These are phyloP conservation scores for Cyberlindnera euphorbiiphila DNA, from an alignment of 805 yeast species.

Conservation along the genomic window DNA sequence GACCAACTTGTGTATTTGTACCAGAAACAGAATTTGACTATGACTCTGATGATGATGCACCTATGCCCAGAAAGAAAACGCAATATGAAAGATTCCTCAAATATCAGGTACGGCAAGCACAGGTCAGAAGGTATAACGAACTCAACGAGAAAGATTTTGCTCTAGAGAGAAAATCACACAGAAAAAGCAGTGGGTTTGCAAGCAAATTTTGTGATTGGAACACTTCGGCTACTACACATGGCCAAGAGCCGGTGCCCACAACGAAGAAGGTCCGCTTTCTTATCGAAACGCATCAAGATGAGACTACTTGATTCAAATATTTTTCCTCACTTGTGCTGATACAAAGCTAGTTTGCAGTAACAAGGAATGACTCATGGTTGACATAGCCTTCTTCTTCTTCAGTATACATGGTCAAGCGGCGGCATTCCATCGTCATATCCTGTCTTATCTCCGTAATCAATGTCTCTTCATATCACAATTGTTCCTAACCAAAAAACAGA, in stretches of 20 bases:
- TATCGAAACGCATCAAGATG: not conserved
- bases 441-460: too few species aligned
- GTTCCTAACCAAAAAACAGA: too few species aligned
- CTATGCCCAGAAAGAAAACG: constrained; percentile 21
- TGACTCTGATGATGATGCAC: constrained; percentile 12
- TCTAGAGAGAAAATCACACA: not conserved
- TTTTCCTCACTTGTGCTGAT: too few species aligned
- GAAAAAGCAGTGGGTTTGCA: not conserved
- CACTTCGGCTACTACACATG: constrained; percentile 6
- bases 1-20: constrained; percentile 4
- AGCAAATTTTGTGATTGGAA: constrained; percentile 1
- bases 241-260: not conserved
- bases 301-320: too few species aligned
- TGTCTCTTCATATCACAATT: too few species aligned
- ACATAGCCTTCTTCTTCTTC: too few species aligned
- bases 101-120: constrained; percentile 19
- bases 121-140: constrained; percentile 14
- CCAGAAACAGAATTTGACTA: not conserved
- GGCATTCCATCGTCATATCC: too few species aligned
- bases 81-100: constrained; percentile 16
- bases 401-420: too few species aligned
- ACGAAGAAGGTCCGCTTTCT: constrained; percentile 9
- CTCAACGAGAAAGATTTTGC: constrained; percentile 5
- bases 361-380: too few species aligned
- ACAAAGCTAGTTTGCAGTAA: too few species aligned